Base-by-base conservation (phyloP, 2,329 filamentous ascomycete species). In the Venturia aucupariae region DNA sequence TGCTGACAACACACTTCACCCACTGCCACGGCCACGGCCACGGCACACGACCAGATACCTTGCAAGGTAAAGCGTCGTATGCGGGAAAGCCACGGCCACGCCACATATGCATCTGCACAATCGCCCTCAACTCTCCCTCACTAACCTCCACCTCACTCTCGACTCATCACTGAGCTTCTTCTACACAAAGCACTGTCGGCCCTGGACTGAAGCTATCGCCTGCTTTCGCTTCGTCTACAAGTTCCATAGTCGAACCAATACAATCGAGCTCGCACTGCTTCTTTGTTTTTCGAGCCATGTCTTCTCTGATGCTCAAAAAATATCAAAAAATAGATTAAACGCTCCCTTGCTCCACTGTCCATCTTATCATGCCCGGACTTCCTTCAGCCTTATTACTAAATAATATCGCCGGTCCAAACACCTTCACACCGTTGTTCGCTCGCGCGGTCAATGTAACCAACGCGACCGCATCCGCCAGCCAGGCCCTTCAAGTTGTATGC, bases 401-500 rank as follows among this genome's bases (percentile, higher is more conserved):
- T 65, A 68, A 65, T 65, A 67, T 74, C 46, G 61, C 67, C 46
- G 41, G 59, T 61, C 66, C 61, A 19, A 66, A 65, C 44, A 35
- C 67, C 41, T 64, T 69, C 10, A 71, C 71, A 66, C 67, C 68
- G 48, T 71, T 72, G n/a, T 66, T 41, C 60, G 57, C 22, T 48
- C 60, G 63, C 65, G 65, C 68, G 41, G 64, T 67, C 19, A 69
- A 68, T 64, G 65, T 65, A n/a, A 68, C 69, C 19, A 57, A 57
- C 51, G 51, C 30, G 22, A 57, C 51, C 13, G 6, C 13, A 27
- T 5, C 32, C 39, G 15, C 30, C 54, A 63, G 24, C 64, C 55
- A 69, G 61, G 66, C 67, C 38, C 63, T 80, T 17, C 72, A 80
- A 39, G 82, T 84, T 1, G 73, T 85, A 13, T 85, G 83, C 65